A percentile compares a stretch with the other conserved stretches of the same genome.
Conservation (phyloP, 495 filamentous ascomycete genomes). For the Aspergillus kassunensis region DNA sequence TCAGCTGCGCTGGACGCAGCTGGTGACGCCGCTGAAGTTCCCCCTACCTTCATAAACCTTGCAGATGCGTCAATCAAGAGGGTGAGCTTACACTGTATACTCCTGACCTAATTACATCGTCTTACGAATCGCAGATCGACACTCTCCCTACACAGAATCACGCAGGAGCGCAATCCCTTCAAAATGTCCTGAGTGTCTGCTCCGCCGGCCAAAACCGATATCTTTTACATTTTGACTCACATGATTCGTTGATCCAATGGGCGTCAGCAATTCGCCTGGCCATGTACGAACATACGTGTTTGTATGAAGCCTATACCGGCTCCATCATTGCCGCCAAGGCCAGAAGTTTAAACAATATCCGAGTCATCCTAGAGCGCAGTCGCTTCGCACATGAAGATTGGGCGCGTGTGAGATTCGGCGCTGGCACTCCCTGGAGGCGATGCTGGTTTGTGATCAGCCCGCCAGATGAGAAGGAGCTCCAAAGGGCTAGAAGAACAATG, state of each 20-base stretch:
- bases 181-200: constrained; percentile 92
- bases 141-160: constrained; percentile 75
- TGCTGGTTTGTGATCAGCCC: constrained; percentile 95
- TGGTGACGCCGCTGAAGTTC: constrained; percentile 74
- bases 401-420: constrained; percentile 92
- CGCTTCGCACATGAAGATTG: constrained; percentile 81
- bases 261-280: constrained; percentile 90
- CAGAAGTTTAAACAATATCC: constrained; percentile 80
- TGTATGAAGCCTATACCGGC: constrained; percentile 96
- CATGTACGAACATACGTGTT: constrained; percentile 88
- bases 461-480: constrained; percentile 85
- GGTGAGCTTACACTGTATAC: constrained; percentile 48
- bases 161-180: constrained; percentile 65
- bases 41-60: constrained; percentile 94
- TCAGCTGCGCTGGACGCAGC: constrained; percentile 88
- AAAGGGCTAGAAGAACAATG: constrained; percentile 73
- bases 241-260: constrained; percentile 92
- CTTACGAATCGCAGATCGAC: constrained; percentile 62
- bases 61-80: constrained; percentile 97
- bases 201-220: constrained; percentile 95
- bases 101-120: neutral
- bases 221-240: constrained; percentile 90
- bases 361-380: constrained; percentile 74
- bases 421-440: constrained; percentile 91
- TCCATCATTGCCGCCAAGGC: constrained; percentile 94